Evolutionary conservation across 768 basidiomycete genomes (phyloP), one percentile per base, ranked within the genome.

Genomic region (Kwoniella mangroviensis): DNA sequence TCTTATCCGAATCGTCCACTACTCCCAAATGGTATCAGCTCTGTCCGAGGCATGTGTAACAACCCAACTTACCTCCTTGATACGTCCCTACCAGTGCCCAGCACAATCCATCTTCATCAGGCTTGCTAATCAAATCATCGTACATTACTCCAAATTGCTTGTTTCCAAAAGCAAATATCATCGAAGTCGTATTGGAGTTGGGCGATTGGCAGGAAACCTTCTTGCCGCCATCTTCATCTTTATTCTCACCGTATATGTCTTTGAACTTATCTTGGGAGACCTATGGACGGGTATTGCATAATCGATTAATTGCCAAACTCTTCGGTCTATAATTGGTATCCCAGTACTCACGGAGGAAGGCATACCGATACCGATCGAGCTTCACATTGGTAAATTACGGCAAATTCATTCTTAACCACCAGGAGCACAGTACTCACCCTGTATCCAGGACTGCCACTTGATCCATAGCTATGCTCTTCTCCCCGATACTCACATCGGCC

Each of bases 61-160:
- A 21, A 53, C 49, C 21, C 9, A 21, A 53, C 62, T 63, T n/a
- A 63, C 62, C 26, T 15, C 62, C 62, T n/a, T 63, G 21, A 53
- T 57, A 63, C 6, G 62, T 26, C 17, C 26, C 24, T 2, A 63
- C 34, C 62, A 63, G n/a, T 19, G 62, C 62, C 62, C 62, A 63
- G 52, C 62, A 63, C 13, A 24, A 4, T 11, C 51, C 62, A 53
- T 51, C 62, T 12, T 63, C 51, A 19, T 51, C 49, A 21, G 49
- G 26, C 49, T 19, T 53, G 24, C 62, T 63, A 40, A 63, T 26
- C 15, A 63, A 21, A 34, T 63, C 62, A 13, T 52, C 28, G n/a
- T 63, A 63, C 15, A 17, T 17, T 22, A 63, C 51, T 15, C 19
- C 28, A 28, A 63, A 63, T 3, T 21, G 42, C 62, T 63, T 63